These are phyloP conservation scores for Zymoseptoria ardabiliae DNA, from an alignment of 2,329 filamentous ascomycete species.

Conservation along the genomic window DNA sequence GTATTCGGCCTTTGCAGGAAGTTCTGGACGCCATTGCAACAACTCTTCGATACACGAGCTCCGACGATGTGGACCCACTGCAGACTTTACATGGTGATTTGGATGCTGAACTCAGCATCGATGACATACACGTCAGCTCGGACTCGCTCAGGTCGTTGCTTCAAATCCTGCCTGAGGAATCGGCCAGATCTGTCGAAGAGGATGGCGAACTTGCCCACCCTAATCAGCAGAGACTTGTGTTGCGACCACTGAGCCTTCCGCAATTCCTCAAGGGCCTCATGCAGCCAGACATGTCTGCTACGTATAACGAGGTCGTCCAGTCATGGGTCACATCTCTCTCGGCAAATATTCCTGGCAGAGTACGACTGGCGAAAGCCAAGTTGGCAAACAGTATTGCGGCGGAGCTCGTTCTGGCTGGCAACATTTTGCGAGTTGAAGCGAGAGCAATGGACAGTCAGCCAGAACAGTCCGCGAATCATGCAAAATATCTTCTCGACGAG, in stretches of 20 bases:
- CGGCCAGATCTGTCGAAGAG: background rate
- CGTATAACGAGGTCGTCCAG: slow-evolving; percentile 21
- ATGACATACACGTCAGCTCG: background rate
- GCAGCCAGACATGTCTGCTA: slow-evolving; percentile 1
- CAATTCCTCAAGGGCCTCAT: background rate
- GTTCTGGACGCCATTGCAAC: background rate
- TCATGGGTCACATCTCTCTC: slow-evolving; percentile 21
- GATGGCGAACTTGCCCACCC: background rate
- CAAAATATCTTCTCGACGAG: slow-evolving; percentile 1
- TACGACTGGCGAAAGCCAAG: slow-evolving; percentile 27
- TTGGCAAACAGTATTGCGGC: slow-evolving; percentile 26
- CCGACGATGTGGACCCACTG: slow-evolving; percentile 1
- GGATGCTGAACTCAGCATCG: background rate
- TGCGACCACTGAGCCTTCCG: background rate
- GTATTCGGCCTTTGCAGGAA: background rate
- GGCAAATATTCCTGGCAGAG: slow-evolving; percentile 17
- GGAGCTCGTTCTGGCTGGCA: slow-evolving; percentile 32
- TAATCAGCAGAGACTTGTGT: background rate
- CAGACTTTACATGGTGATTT: slow-evolving; percentile 7
- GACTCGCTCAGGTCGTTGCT: background rate
- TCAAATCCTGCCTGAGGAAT: background rate
- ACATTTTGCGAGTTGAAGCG: slow-evolving; percentile 10
- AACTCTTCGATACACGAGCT: background rate
- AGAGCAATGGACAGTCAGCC: background rate
- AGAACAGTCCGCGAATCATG: slow-evolving; percentile 2